phyloP scores from a whole-genome alignment of 1,284 basidiomycete species.

The Apiotrichum porosum region DNA sequence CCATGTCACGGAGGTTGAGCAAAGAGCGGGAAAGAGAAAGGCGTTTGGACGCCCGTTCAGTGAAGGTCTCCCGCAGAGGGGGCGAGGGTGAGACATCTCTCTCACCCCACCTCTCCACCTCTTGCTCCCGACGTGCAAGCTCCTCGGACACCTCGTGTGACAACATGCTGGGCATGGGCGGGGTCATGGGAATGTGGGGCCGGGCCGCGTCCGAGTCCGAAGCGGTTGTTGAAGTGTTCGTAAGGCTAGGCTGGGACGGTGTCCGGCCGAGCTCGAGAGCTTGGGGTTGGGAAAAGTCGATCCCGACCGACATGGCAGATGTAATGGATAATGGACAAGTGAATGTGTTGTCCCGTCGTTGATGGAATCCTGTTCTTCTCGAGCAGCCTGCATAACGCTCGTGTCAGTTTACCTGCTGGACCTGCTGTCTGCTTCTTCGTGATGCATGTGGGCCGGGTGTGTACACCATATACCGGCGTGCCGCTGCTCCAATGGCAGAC shows the following conservation, averaged over 20 bases:
- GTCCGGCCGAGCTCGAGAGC: background rate
- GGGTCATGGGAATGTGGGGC: background rate
- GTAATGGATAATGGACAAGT: too few relatives aligned
- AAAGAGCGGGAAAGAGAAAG: conserved; percentile 10
- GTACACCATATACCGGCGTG: too few relatives aligned
- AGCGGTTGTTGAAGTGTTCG: conserved; percentile 8
- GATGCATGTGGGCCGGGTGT: too few relatives aligned
- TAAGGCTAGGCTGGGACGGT: conserved; percentile 3
- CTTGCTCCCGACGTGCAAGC: too few relatives aligned
- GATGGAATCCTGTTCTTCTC: too few relatives aligned
- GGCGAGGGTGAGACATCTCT: background rate
- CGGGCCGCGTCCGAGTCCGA: conserved; percentile 5
- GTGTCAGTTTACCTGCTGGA: too few relatives aligned
- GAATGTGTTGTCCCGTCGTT: too few relatives aligned
- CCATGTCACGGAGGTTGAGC: conserved; percentile 6
- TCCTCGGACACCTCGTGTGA: too few relatives aligned
- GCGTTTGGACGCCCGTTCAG: conserved; percentile 1
- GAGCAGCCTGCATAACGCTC: too few relatives aligned
- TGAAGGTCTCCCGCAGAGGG: background rate
- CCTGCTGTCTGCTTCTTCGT: too few relatives aligned
- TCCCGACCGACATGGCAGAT: background rate
- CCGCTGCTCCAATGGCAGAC: too few relatives aligned
- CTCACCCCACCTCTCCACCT: background rate
- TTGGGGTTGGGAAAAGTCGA: too few relatives aligned
- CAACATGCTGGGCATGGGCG: background rate